These are phyloP conservation scores for Tricholoma hemisulphureum DNA, from an alignment of 768 basidiomycete species.

Conservation along the genomic window DNA sequence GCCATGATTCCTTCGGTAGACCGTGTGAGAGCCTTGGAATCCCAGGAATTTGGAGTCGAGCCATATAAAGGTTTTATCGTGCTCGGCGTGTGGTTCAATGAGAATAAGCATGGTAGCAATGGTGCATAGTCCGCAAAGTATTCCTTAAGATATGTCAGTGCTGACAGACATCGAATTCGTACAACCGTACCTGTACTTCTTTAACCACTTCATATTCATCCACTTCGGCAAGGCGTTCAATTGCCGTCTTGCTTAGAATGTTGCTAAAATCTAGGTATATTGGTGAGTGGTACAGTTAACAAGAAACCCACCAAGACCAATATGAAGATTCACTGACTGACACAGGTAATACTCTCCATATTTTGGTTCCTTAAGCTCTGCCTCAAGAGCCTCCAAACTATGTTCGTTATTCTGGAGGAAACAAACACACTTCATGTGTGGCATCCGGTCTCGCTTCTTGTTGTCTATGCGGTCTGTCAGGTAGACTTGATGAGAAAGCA, in stretches of 20 bases:
- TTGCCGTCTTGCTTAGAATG: slow-evolving; percentile 81
- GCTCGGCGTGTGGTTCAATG: slow-evolving; percentile 74
- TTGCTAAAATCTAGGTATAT: slow-evolving; percentile 85
- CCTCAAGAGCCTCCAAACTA: slow-evolving; percentile 78
- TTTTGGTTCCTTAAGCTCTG: slow-evolving; percentile 84
- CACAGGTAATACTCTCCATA: slow-evolving; percentile 99
- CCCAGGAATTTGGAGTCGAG: slow-evolving; percentile 70
- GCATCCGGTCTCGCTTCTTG: slow-evolving; percentile 83
- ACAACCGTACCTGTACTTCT: slow-evolving; percentile 84
- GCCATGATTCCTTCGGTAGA: slow-evolving; percentile 80
- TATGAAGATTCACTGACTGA: slow-evolving; percentile 75
- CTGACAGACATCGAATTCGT: background rate
- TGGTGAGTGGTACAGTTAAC: slow-evolving; percentile 17
- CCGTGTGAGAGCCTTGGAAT: slow-evolving; percentile 69
- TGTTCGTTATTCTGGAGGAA: slow-evolving; percentile 83
- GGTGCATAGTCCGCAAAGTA: slow-evolving; percentile 97
- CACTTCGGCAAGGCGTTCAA: slow-evolving; percentile 89
- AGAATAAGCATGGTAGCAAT: slow-evolving; percentile 82
- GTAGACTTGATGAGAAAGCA: slow-evolving; percentile 95
- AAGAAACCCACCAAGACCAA: slow-evolving; percentile 22
- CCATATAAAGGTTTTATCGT: slow-evolving; percentile 67
- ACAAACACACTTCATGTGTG: slow-evolving; percentile 96
- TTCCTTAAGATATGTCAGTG: slow-evolving; percentile 55
- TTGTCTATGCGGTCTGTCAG: slow-evolving; percentile 98
- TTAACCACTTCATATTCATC: slow-evolving; percentile 96